Evolutionary conservation across 2,329 filamentous ascomycete genomes (phyloP), one percentile per base, ranked within the genome.

Genomic region (Diplocarpon rosae): DNA sequence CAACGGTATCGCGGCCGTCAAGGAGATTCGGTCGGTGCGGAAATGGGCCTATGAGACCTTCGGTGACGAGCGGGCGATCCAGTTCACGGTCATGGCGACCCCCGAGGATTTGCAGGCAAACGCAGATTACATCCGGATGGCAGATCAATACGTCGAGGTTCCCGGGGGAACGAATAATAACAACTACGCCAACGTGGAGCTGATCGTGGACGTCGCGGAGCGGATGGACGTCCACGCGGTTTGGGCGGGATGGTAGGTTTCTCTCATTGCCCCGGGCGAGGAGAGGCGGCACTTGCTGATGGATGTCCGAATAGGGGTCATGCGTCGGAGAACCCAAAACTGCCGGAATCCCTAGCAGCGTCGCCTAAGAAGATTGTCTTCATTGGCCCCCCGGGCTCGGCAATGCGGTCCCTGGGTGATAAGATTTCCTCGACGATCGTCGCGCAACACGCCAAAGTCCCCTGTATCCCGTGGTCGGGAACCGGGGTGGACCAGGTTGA

Each of bases 41-140:
- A 98, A 96, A 89, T 98, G 92, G 92, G 92, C 92, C 50, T 98
- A 98, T 80, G 92, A 98, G 71, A 94, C 86, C 7, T 98, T 98
- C 64, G 90, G 92, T 70, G 89, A 98, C 69, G 92, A 98, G 73
- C 80, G 85, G 62, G 92, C 90, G 59, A 95, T 98, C 63, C 89
- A 96, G 65, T 98, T 98, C 71, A 98, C 92, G 52, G 92, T 98
- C 64, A 98, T 98, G 92, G 92, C 92, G 58, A 98, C 92, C 32
- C 92, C 92, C 39, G 92, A 98, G 70, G 92, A 98, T 81, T 69
- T 98, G 63, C 80, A 83, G 65, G 92, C 92, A 64, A 98, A 98
- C 66, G 92, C 92, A 56, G 92, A 98, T 69, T 98, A 98, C 71
- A 98, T 98, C 65, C 80, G 92, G 65, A 96, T 98, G 92, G 92